Percentiles rank a stretch among this genome's conserved stretches.
Conservation (phyloP, 139 green algal genomes). For the Chlorella sp. region DNA sequence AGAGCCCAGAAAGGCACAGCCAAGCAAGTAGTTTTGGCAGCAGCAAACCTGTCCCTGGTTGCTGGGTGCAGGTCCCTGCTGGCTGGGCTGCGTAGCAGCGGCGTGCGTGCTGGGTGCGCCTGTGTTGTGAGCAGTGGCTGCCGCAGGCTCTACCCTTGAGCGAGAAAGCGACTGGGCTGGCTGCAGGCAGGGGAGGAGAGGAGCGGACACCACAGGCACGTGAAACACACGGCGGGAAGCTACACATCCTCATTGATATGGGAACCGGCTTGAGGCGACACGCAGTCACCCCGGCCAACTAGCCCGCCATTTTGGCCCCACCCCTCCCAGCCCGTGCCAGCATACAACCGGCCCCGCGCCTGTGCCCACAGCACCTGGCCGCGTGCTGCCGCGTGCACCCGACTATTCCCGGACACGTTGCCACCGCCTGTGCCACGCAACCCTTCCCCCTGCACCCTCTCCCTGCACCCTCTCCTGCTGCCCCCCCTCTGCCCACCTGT, state of each 20-base stretch:
- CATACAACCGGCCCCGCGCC: background rate
- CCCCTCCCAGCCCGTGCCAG: background rate
- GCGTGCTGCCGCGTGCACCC: background rate
- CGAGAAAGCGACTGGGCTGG: slow-evolving; percentile 6
- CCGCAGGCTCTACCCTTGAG: slow-evolving; percentile 21
- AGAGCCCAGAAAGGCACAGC: background rate
- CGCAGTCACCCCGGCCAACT: background rate
- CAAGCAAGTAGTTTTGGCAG: background rate
- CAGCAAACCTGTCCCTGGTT: background rate
- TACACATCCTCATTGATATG: no score
- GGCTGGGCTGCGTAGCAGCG: slow-evolving; percentile 14
- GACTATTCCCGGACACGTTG: no score
- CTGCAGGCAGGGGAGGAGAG: background rate
- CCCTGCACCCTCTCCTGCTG: background rate
- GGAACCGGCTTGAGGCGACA: no score
- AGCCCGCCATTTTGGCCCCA: no score
- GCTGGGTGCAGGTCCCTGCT: background rate
- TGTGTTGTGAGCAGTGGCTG: slow-evolving; percentile 16
- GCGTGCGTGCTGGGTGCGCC: background rate
- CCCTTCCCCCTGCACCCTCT: background rate
- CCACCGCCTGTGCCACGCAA: background rate
- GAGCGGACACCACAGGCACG: background rate
- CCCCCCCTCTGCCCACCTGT: background rate
- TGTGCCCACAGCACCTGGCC: background rate
- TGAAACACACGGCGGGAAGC: no score